These are phyloP conservation scores for Phytophthora cryptogea DNA, from an alignment of 352 stramenopile species.

Conservation along the genomic window DNA sequence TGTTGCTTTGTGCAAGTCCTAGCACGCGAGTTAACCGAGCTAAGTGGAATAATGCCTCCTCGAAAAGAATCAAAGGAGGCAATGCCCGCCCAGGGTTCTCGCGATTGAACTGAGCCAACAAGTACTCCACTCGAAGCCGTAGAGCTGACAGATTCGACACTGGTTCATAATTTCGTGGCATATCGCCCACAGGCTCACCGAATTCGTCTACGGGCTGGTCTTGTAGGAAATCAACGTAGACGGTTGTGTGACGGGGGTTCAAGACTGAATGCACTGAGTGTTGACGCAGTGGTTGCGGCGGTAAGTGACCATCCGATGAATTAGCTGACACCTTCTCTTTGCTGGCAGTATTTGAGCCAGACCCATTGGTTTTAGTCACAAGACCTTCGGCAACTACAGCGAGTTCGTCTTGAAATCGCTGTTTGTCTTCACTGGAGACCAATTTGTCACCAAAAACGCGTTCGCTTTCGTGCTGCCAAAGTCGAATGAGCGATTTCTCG, in stretches of 20 bases:
- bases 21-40: constrained; percentile 84
- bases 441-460: constrained; percentile 83
- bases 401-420: constrained; percentile 65
- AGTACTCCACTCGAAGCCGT: constrained; percentile 55
- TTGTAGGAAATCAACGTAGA: constrained; percentile 89
- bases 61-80: constrained; percentile 89
- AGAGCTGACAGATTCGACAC: constrained; percentile 52
- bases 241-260: constrained; percentile 3
- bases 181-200: constrained; percentile 73
- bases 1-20: constrained; percentile 82
- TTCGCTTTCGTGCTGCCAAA: constrained; percentile 89
- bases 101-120: constrained; percentile 83
- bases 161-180: constrained; percentile 85
- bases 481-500: constrained; percentile 57
- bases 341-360: constrained; percentile 16
- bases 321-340: constrained; percentile 20
- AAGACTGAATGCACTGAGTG: constrained; percentile 18
- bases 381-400: constrained; percentile 49
- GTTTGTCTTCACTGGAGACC: constrained; percentile 74
- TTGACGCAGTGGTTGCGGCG: constrained; percentile 17
- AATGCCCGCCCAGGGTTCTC: constrained; percentile 64
- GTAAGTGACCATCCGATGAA: constrained; percentile 4
- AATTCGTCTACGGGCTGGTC: constrained; percentile 86
- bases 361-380: constrained; percentile 19
- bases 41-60: constrained; percentile 89